phyloP scores from a whole-genome alignment of 1,139 yeast genomes.

The Entelexis sorbosivorans region DNA sequence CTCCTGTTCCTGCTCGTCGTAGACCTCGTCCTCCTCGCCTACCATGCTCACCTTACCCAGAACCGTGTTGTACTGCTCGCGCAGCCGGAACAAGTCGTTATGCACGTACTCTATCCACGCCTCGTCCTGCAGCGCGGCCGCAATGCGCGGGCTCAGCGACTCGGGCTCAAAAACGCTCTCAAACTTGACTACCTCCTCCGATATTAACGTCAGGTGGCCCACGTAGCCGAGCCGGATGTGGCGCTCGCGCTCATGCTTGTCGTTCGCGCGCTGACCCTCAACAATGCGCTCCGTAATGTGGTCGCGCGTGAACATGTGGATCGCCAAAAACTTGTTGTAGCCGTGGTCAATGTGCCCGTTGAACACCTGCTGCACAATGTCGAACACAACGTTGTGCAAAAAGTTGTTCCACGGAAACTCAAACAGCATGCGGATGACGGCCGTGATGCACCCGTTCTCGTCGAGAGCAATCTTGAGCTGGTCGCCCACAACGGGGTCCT shows the following conservation, averaged over 20 bases:
- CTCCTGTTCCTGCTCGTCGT: conserved; percentile 19
- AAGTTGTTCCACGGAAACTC: conserved; percentile 96
- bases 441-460: conserved; percentile 69
- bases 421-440: conserved; percentile 74
- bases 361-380: conserved; percentile 88
- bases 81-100: conserved; percentile 70
- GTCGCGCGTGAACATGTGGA: conserved; percentile 73
- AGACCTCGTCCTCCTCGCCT: conserved; percentile 29
- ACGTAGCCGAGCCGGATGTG: conserved; percentile 80
- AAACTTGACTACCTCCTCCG: conserved; percentile 94
- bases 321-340: conserved; percentile 77
- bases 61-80: conserved; percentile 92
- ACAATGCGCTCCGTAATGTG: conserved; percentile 68
- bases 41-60: conserved; percentile 44
- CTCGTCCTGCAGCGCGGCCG: conserved; percentile 44
- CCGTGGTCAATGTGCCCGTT: conserved; percentile 93
- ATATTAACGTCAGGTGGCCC: conserved; percentile 93
- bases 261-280: conserved; percentile 69
- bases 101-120: conserved; percentile 81
- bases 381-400: conserved; percentile 93
- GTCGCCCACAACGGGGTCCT: conserved; percentile 80
- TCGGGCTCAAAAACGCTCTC: conserved; percentile 62
- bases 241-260: conserved; percentile 48
- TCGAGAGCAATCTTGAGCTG: conserved; percentile 71
- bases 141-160: conserved; percentile 49